These are phyloP conservation scores for Pseudogymnoascus sp. DNA, from an alignment of 2,329 filamentous ascomycete genomes.

Conservation along the genomic window DNA sequence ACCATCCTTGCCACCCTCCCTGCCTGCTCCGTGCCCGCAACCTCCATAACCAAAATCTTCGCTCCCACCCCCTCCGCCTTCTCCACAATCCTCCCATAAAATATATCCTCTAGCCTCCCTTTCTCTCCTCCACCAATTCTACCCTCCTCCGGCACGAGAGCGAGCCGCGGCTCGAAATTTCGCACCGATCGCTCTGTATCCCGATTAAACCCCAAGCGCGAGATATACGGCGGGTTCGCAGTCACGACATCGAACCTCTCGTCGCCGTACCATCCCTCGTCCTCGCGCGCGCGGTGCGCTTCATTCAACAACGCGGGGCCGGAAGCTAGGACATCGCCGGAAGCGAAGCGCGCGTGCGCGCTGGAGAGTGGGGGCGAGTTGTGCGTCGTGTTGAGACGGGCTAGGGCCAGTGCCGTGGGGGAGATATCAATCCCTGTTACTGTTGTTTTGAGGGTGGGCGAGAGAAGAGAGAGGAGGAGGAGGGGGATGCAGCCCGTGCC, in stretches of 20 bases:
- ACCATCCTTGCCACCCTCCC: slow-evolving; percentile 48
- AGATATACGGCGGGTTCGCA: slow-evolving; percentile 90
- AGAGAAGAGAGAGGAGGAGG: slow-evolving; percentile 57
- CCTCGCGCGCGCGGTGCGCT: background rate
- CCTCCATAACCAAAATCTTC: slow-evolving; percentile 56
- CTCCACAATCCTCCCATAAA: slow-evolving; percentile 58
- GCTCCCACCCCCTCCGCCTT: slow-evolving; percentile 42
- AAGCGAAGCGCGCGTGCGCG: background rate
- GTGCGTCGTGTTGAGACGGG: slow-evolving; percentile 51
- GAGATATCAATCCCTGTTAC: slow-evolving; percentile 75
- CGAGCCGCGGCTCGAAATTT: slow-evolving; percentile 69
- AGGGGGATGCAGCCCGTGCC: slow-evolving; percentile 87
- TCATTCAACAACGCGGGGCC: background rate
- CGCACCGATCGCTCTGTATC: slow-evolving; percentile 67
- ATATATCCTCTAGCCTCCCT: slow-evolving; percentile 40
- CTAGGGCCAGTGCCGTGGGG: slow-evolving; percentile 52
- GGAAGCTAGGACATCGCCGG: slow-evolving; percentile 36
- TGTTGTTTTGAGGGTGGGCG: slow-evolving; percentile 35
- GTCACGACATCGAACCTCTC: slow-evolving; percentile 47
- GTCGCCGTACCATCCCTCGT: background rate
- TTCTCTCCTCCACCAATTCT: background rate
- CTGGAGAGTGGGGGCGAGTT: background rate
- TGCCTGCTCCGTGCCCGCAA: slow-evolving; percentile 63
- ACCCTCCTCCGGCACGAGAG: slow-evolving; percentile 55
- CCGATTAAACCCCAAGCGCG: slow-evolving; percentile 47